phyloP scores from a whole-genome alignment of 176 grass and related monocot genomes.

The Oryza punctata region DNA sequence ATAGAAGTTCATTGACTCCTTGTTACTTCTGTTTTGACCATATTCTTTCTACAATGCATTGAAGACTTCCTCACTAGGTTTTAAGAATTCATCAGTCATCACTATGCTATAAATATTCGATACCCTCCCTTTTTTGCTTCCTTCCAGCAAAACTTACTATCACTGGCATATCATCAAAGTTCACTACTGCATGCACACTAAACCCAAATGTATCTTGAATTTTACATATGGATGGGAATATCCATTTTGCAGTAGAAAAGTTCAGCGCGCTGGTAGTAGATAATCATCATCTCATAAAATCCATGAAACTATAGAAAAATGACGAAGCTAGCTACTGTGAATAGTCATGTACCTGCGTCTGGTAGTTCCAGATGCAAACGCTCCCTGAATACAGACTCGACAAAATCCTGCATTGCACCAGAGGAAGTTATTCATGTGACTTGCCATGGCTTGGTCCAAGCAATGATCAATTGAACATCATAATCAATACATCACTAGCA shows the following conservation, averaged over 20 bases:
- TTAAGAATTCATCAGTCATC: neutral
- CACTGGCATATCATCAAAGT: neutral
- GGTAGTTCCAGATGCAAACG: conserved; percentile 98
- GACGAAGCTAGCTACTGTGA: neutral
- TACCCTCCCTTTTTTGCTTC: neutral
- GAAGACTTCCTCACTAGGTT: conserved; percentile 18
- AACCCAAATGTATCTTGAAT: neutral
- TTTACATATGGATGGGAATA: neutral
- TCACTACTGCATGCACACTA: neutral
- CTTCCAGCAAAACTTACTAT: neutral
- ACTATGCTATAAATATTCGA: neutral
- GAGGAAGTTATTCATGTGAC: conserved; percentile 4
- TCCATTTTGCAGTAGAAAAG: conserved; percentile 11
- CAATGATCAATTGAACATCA: neutral
- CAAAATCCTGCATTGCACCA: conserved; percentile 71
- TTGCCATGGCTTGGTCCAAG: neutral
- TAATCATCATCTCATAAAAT: neutral
- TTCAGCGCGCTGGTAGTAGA: neutral
- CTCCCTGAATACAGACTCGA: conserved; percentile 93
- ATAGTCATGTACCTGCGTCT: conserved; percentile 70
- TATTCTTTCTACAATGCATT: neutral
- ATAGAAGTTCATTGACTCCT: neutral
- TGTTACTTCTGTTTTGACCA: neutral
- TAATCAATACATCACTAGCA: neutral
- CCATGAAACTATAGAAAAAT: conserved; percentile 22